phyloP scores from a whole-genome alignment of 345 rosid species.

The Eucalyptus erythrocorys region DNA sequence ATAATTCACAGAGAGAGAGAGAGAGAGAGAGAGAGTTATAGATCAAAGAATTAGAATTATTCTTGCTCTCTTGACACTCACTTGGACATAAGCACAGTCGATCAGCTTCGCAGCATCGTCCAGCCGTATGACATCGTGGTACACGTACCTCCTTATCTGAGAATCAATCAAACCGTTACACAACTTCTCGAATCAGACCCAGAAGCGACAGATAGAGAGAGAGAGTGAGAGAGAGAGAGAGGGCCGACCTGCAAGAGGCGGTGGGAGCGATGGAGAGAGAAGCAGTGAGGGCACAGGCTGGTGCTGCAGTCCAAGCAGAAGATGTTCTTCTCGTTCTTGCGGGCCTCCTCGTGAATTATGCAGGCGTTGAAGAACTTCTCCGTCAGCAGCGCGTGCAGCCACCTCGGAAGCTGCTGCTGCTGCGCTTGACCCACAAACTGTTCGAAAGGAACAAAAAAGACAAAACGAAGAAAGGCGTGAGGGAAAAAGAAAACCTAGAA shows the following conservation, averaged over 20 bases:
- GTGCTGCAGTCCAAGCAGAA: conserved; percentile 21
- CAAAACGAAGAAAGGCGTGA: background rate
- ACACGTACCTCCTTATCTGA: conserved; percentile 54
- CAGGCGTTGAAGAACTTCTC: conserved; percentile 23
- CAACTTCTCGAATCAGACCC: background rate
- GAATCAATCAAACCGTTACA: background rate
- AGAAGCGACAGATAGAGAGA: background rate
- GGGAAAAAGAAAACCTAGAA: background rate
- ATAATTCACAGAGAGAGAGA: background rate
- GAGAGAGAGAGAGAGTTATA: background rate
- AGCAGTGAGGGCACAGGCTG: conserved; percentile 17
- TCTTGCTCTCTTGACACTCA: background rate
- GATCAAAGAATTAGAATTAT: background rate
- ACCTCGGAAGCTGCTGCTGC: background rate
- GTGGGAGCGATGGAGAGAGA: conserved; percentile 11
- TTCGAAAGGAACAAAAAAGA: no score
- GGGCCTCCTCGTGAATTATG: conserved; percentile 5
- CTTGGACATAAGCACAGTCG: conserved; percentile 51
- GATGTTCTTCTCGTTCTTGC: conserved; percentile 19
- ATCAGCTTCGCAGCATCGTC: conserved; percentile 39
- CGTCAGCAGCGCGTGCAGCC: conserved; percentile 8
- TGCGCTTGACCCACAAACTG: background rate
- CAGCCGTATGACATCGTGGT: conserved; percentile 42
- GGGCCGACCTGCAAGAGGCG: conserved; percentile 17
- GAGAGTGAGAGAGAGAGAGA: background rate